phyloP scores from a whole-genome alignment of 2,329 filamentous ascomycete species.

The Sporothrix brunneoviolacea region DNA sequence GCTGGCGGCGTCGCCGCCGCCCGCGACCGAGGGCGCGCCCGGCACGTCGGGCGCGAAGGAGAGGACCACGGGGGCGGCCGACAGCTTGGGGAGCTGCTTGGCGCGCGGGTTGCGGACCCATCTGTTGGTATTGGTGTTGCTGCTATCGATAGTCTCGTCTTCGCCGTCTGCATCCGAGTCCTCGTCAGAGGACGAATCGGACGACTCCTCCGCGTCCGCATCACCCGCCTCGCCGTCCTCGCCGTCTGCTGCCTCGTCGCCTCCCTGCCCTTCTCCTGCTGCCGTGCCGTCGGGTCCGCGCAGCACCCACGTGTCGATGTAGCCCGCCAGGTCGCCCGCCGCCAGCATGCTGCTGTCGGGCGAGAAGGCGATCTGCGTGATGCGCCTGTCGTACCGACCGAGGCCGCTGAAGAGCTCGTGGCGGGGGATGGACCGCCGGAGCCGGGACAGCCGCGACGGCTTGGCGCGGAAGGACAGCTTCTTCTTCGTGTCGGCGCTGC shows the following conservation, averaged over 20 bases:
- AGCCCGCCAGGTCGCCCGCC: slow-evolving; percentile 73
- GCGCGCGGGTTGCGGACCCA: slow-evolving; percentile 73
- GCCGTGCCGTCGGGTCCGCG: slow-evolving; percentile 45
- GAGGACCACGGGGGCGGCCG: slow-evolving; percentile 57
- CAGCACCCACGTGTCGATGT: slow-evolving; percentile 79
- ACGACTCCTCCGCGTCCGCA: slow-evolving; percentile 27
- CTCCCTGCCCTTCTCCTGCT: slow-evolving; percentile 16
- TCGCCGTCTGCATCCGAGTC: slow-evolving; percentile 33
- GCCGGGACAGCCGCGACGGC: slow-evolving; percentile 40
- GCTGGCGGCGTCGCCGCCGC: no score
- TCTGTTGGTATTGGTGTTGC: slow-evolving; percentile 19
- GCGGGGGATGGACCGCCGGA: slow-evolving; percentile 43
- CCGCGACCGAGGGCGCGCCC: slow-evolving; percentile 15
- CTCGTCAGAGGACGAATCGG: slow-evolving; percentile 30
- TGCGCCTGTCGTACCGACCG: slow-evolving; percentile 68
- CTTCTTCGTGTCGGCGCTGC: slow-evolving; percentile 10
- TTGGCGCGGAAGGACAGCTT: slow-evolving; percentile 29
- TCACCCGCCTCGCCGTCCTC: slow-evolving; percentile 20
- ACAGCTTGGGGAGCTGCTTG: slow-evolving; percentile 61
- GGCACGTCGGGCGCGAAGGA: slow-evolving; percentile 56
- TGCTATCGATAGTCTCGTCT: neutral
- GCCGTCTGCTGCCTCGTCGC: slow-evolving; percentile 18
- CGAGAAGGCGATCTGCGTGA: slow-evolving; percentile 72
- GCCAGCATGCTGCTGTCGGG: slow-evolving; percentile 73
- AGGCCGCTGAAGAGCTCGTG: slow-evolving; percentile 57